A percentile compares a stretch with the other conserved stretches of the same genome.
These are phyloP conservation scores for Calonectria pseudoturangicola DNA, from an alignment of 2,329 filamentous ascomycete species.

Conservation along the genomic window DNA sequence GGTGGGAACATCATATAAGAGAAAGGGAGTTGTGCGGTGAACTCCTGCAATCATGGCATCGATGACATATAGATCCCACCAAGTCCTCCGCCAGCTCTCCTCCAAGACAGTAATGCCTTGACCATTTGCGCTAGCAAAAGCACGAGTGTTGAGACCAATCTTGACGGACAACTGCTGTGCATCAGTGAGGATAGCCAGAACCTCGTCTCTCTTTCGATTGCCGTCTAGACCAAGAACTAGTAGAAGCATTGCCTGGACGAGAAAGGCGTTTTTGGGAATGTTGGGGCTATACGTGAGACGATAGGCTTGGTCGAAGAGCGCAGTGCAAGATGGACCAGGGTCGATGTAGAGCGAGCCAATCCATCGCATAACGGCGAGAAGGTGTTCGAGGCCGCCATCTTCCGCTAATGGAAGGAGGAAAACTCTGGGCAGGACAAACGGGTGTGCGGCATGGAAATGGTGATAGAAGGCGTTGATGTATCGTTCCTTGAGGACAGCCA, in stretches of 20 bases:
- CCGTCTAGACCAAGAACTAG: conserved; percentile 86
- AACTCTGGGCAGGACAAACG: conserved; percentile 73
- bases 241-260: conserved; percentile 86
- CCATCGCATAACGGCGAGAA: conserved; percentile 73
- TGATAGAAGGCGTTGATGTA: conserved; percentile 75
- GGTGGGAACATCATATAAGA: conserved; percentile 78
- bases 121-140: conserved; percentile 79
- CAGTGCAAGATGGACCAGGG: conserved; percentile 64
- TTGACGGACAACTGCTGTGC: conserved; percentile 83
- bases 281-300: conserved; percentile 67
- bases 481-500: conserved; percentile 65
- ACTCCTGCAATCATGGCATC: conserved; percentile 90
- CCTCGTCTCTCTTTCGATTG: conserved; percentile 80
- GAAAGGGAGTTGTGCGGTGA: conserved; percentile 81
- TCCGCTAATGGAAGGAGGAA: conserved; percentile 68
- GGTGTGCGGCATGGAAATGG: conserved; percentile 74
- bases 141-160: conserved; percentile 82
- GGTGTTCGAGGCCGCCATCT: conserved; percentile 67
- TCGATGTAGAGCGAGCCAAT: conserved; percentile 73
- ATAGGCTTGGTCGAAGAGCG: conserved; percentile 75
- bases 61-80: conserved; percentile 88
- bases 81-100: conserved; percentile 90
- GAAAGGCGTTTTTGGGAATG: conserved; percentile 72
- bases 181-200: conserved; percentile 79
- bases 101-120: conserved; percentile 80